Evolutionary conservation across 2,329 filamentous ascomycete species (phyloP), one percentile per base, ranked within the genome.

Genomic region (Cladosporium oxysporum): DNA sequence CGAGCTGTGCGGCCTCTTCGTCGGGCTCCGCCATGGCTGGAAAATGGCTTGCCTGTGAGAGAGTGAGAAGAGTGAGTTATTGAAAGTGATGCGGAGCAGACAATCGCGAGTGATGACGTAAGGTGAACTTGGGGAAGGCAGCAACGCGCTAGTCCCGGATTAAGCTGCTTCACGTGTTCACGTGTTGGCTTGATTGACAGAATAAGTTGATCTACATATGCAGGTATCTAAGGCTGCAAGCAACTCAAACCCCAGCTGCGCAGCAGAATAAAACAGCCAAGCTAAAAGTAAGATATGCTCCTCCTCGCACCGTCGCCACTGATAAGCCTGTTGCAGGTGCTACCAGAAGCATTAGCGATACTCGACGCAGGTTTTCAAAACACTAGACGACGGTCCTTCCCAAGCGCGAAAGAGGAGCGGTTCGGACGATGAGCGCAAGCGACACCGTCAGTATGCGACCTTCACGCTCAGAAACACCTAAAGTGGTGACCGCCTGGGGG

Each of bases 1-100:
- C 76, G 3, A 83, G 71, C 18, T 79, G 75, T 10, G 79, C 76
- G 53, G 78, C 78, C 66, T 82, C 80, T 55, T 76, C 71, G 10
- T 47, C 41, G 5, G 41, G 41, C n/a, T 23, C 41, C 41, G n/a
- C 41, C 41, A 47, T 47, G n/a, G 10, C n/a, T 47, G 41, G 6
- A 37, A 47, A n/a, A n/a, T 47, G 3, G n/a, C 11, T 47, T 21
- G 14, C 41, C 41, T 21, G 41, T 21, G 41, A 47, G 41, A 47
- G 41, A 21, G 41, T 47, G 41, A 47, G 41, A 47, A 21, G 41
- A 47, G 58, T 11, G 41, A 21, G 21, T 11, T 8, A 47, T 11
- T 47, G 37, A 47, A 47, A 21, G 41, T 21, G 10, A 47, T 26
- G 23, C 2, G 23, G 23, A 10, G 23, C 29, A n/a, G 23, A 47